Percentiles rank a stretch among this genome's conserved stretches.
These are phyloP conservation scores for Penicillium oxalicum DNA, from an alignment of 2,329 filamentous ascomycete species.

Conservation along the genomic window DNA sequence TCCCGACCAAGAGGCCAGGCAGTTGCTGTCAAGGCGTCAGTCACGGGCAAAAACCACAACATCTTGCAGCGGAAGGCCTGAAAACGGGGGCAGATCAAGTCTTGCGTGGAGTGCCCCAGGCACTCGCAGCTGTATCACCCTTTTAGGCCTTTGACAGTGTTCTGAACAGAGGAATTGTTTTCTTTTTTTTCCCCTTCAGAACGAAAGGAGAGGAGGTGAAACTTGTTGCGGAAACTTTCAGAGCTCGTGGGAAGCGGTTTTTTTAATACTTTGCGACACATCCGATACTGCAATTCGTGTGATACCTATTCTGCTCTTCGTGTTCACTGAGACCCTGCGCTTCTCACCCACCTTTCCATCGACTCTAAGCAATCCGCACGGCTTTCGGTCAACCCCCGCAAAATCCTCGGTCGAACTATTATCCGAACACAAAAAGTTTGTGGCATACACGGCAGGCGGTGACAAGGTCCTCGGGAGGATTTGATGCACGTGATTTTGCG, in stretches of 20 bases:
- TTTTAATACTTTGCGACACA: too few species aligned
- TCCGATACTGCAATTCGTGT: too few species aligned
- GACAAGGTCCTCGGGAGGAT: neutral
- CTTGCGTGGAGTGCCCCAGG: constrained; percentile 16
- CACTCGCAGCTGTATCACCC: neutral
- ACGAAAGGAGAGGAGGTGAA: too few species aligned
- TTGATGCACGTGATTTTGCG: constrained; percentile 8
- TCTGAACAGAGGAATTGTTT: too few species aligned
- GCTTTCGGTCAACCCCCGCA: neutral
- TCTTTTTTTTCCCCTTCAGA: too few species aligned
- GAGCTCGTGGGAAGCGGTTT: too few species aligned
- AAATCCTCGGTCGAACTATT: constrained; percentile 1
- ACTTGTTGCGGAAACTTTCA: too few species aligned
- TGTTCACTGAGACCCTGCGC: constrained; percentile 1
- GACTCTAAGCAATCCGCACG: constrained; percentile 4
- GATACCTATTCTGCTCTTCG: constrained; percentile 2
- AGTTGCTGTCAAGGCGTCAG: neutral
- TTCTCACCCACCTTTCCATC: constrained; percentile 10
- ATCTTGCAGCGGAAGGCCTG: constrained; percentile 1
- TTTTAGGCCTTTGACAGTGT: neutral
- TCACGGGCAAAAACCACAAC: neutral
- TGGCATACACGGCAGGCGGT: constrained; percentile 10
- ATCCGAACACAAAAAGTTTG: neutral
- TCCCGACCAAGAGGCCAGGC: constrained; percentile 6
- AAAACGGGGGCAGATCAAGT: constrained; percentile 10